Conservation (phyloP, 2,329 filamentous ascomycete species). For the Fusarium sacchari region DNA sequence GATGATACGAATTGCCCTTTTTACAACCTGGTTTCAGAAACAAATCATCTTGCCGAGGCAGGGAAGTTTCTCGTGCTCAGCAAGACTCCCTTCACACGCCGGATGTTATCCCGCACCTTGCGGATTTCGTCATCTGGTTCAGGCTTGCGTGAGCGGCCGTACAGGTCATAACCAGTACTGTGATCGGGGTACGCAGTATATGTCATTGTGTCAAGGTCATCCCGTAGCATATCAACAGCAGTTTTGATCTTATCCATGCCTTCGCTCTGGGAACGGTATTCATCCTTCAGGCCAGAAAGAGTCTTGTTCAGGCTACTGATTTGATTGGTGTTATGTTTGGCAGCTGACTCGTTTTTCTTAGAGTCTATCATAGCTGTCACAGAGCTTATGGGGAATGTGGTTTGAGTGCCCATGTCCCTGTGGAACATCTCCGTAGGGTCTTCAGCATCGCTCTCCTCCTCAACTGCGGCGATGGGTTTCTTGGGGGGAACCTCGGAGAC, state of each 20-base stretch:
- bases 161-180: conserved; percentile 52
- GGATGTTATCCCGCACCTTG: conserved; percentile 77
- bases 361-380: conserved; percentile 20
- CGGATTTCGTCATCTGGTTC: conserved; percentile 77
- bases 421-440: conserved; percentile 84
- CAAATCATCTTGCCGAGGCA: conserved; percentile 48
- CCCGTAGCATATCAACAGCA: conserved; percentile 67
- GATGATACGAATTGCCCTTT: neutral
- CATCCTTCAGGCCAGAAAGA: conserved; percentile 56
- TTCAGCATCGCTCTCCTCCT: conserved; percentile 59
- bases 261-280: conserved; percentile 57
- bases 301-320: conserved; percentile 56
- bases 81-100: conserved; percentile 81
- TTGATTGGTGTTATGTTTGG: conserved; percentile 54
- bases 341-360: conserved; percentile 39
- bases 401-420: conserved; percentile 83
- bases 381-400: conserved; percentile 56
- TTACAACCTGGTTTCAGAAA: neutral
- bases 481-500: conserved; percentile 70
- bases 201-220: conserved; percentile 72
- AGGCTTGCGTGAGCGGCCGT: conserved; percentile 55
- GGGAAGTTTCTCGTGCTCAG: conserved; percentile 80
- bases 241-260: conserved; percentile 62
- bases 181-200: conserved; percentile 55
- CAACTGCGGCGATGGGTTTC: conserved; percentile 38